A percentile compares a stretch with the other conserved stretches of the same genome.
Conservation (phyloP, 2,329 filamentous ascomycete genomes). For the Aspergillus versicolor region DNA sequence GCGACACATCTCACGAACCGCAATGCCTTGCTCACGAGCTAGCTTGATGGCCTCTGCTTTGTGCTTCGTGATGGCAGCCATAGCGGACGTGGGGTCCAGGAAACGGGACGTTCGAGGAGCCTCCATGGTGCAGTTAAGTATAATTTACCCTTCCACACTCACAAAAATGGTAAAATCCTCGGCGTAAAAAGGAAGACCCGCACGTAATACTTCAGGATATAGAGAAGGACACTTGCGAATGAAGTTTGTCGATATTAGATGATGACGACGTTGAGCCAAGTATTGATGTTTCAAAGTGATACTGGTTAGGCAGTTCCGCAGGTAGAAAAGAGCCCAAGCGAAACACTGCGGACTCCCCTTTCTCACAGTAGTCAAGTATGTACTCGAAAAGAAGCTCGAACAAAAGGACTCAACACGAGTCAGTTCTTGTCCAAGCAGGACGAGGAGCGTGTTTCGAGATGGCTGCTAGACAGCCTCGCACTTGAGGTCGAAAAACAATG, state of each 20-base stretch:
- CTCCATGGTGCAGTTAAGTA: constrained; percentile 16
- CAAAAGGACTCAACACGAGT: neutral
- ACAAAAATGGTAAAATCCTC: neutral
- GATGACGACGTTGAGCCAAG: neutral
- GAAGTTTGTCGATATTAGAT: neutral
- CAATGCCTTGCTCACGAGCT: constrained; percentile 46
- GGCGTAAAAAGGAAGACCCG: neutral
- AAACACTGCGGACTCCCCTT: neutral
- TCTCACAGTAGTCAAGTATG: neutral
- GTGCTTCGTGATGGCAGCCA: constrained; percentile 48
- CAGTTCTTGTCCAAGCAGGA: neutral
- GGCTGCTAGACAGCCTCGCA: neutral
- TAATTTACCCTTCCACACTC: neutral
- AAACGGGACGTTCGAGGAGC: constrained; percentile 31
- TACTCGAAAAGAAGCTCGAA: too few species aligned
- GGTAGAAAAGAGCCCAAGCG: neutral
- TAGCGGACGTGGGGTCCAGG: constrained; percentile 42
- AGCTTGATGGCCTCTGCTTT: constrained; percentile 49
- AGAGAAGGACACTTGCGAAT: neutral
- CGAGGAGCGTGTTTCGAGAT: neutral
- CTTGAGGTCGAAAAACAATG: neutral
- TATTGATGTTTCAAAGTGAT: neutral
- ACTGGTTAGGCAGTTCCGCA: neutral
- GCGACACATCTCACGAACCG: constrained; percentile 48
- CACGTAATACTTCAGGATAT: neutral